A percentile compares a stretch with the other conserved stretches of the same genome.
These are phyloP conservation scores for Nothomitra cinnamomea DNA, from an alignment of 2,329 filamentous ascomycete species.

Conservation along the genomic window DNA sequence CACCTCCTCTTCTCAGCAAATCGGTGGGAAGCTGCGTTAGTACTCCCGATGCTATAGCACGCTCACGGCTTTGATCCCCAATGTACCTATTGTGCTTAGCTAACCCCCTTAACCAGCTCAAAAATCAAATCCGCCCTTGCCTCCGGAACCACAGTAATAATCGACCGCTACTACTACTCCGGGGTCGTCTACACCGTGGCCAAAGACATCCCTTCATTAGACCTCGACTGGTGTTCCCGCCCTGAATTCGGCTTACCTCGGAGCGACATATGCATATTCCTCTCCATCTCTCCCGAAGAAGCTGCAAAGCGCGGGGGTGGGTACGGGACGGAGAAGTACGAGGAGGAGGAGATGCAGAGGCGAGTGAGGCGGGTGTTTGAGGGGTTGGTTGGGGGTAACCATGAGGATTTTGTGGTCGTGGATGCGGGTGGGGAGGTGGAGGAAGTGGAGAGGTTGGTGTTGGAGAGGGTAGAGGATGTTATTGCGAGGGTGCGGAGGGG, in stretches of 20 bases:
- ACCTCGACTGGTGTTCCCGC: conserved; percentile 62
- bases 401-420: conserved; percentile 34
- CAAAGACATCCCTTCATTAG: conserved; percentile 55
- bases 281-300: conserved; percentile 60
- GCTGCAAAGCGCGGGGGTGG: conserved; percentile 58
- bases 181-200: conserved; percentile 87
- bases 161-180: conserved; percentile 90
- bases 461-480: conserved; percentile 2
- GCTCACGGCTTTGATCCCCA: not conserved
- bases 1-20: conserved; percentile 85
- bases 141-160: conserved; percentile 56
- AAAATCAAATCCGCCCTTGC: conserved; percentile 30
- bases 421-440: conserved; percentile 36
- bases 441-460: conserved; percentile 30
- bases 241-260: conserved; percentile 76
- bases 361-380: conserved; percentile 60
- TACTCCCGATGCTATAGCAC: no score
- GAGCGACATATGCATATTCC: conserved; percentile 74
- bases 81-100: not conserved
- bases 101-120: not conserved
- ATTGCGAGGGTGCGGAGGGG: conserved; percentile 8
- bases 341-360: conserved; percentile 66
- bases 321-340: conserved; percentile 79
- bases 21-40: conserved; percentile 52
- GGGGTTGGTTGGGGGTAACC: conserved; percentile 29